Base-by-base conservation (phyloP, 176 grass and related monocot species). In the Musa beccarii region DNA sequence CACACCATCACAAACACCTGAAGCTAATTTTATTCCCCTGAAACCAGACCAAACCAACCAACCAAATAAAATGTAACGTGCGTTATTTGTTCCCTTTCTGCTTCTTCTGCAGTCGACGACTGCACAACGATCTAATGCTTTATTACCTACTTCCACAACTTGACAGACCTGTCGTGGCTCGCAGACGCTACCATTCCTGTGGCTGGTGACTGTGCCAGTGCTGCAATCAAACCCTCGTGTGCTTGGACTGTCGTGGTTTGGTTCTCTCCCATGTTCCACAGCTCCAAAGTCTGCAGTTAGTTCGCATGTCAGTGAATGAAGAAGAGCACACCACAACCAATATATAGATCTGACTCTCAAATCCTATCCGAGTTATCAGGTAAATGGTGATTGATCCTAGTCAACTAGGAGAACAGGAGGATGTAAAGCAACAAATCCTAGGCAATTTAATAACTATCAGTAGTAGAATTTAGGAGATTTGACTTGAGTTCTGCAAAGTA, bases 251-350 rank as follows among this genome's bases (percentile, higher is more conserved):
- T 83, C 83, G 92, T 86, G 72, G 81, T 92, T 68, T 95, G 88
- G 81, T 99, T 99, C 76, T 94, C 89, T 53, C 78, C 82, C 88
- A 91, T 92, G 81, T 92, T 89, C 96, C 91, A 99, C 52, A 99
- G 82, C 78, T 92, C 91, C 49, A 99, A 79, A 25, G 96, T 89
- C 96, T 99, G 83, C 85, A 91, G 24, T 7, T 43, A 52, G 15
- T 74, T 53, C 49, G 9, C 82, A 79, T 51, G 61, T 24, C n/a
- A 43, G 86, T 53, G 5, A 79, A 55, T 76, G 70, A 81, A 16
- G 54, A 67, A 23, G 1, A 59, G 54, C 34, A 71, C 63, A 70
- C 1, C 61, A 20, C 43, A 49, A 49, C 52, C 3, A 54, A 54
- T 24, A 75, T 43, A 43, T 43, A 43, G 6, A 6, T 43, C 34